These are phyloP conservation scores for Exobasidium rhododendri DNA, from an alignment of 1,284 basidiomycete species.

Conservation along the genomic window DNA sequence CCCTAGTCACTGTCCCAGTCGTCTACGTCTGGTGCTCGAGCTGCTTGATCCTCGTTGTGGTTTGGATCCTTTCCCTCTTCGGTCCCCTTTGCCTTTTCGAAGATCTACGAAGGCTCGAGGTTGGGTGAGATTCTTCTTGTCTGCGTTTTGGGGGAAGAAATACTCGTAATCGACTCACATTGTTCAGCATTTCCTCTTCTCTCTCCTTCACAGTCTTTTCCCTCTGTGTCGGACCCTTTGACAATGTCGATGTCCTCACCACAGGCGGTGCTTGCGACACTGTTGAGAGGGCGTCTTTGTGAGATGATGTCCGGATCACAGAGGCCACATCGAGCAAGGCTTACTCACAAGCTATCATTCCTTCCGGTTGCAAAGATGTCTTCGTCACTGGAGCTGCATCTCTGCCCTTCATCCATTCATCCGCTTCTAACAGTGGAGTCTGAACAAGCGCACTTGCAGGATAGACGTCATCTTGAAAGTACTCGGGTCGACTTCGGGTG, in stretches of 20 bases:
- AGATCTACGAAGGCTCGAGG: neutral
- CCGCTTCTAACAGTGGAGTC: slow-evolving; percentile 30
- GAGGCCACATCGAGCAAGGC: slow-evolving; percentile 16
- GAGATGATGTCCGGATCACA: no score
- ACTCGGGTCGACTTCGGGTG: slow-evolving; percentile 55
- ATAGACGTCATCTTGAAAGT: slow-evolving; percentile 61
- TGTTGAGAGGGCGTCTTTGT: slow-evolving; percentile 6
- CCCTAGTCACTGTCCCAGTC: slow-evolving; percentile 14
- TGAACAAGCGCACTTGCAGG: slow-evolving; percentile 53
- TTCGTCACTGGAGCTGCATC: slow-evolving; percentile 13
- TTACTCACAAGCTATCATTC: slow-evolving; percentile 55
- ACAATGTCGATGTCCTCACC: slow-evolving; percentile 7
- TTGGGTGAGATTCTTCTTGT: neutral
- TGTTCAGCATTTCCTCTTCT: slow-evolving; percentile 12
- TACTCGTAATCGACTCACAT: neutral
- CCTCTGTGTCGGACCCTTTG: slow-evolving; percentile 18
- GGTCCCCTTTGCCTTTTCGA: slow-evolving; percentile 17
- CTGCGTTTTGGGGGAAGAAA: neutral
- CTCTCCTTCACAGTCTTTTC: slow-evolving; percentile 19
- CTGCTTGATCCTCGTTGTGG: slow-evolving; percentile 13
- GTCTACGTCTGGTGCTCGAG: slow-evolving; percentile 16
- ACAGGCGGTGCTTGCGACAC: slow-evolving; percentile 18
- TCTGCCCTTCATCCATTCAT: slow-evolving; percentile 54
- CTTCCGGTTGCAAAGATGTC: slow-evolving; percentile 49
- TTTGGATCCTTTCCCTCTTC: slow-evolving; percentile 4